phyloP scores from a whole-genome alignment of 176 grass and related monocot species.

The Themeda triandra region DNA sequence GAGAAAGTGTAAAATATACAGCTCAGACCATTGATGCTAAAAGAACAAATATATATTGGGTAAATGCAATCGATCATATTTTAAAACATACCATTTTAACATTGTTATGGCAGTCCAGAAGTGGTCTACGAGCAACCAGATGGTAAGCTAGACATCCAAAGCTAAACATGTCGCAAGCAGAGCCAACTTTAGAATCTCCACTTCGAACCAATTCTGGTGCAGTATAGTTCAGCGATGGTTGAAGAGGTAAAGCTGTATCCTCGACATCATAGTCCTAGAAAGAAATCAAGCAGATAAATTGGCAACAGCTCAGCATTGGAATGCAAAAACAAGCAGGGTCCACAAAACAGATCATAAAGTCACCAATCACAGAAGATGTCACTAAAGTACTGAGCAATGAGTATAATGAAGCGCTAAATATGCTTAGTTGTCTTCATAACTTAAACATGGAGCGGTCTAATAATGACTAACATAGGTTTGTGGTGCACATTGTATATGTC shows the following conservation, averaged over 20 bases:
- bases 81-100: slow-evolving; percentile 82
- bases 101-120: slow-evolving; percentile 98
- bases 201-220: slow-evolving; percentile 95
- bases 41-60: slow-evolving; percentile 5
- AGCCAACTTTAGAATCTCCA: not conserved
- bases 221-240: slow-evolving; percentile 91
- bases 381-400: not conserved
- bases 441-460: not conserved
- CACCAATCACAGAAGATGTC: slow-evolving; percentile 2
- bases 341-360: not conserved
- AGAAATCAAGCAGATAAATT: slow-evolving; percentile 24
- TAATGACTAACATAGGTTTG: not conserved
- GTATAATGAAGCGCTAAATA: not conserved
- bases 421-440: slow-evolving; percentile 1
- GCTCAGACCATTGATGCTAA: slow-evolving; percentile 2
- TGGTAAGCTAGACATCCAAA: slow-evolving; percentile 95
- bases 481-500: not conserved
- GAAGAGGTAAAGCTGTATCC: slow-evolving; percentile 85
- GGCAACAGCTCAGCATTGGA: not conserved
- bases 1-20: not conserved
- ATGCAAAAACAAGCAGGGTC: not conserved
- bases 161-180: slow-evolving; percentile 49
- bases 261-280: slow-evolving; percentile 93
- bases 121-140: slow-evolving; percentile 73
- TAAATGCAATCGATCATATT: slow-evolving; percentile 13